Base-by-base conservation (phyloP, 345 rosid species). In the Sonneratia caseolaris region DNA sequence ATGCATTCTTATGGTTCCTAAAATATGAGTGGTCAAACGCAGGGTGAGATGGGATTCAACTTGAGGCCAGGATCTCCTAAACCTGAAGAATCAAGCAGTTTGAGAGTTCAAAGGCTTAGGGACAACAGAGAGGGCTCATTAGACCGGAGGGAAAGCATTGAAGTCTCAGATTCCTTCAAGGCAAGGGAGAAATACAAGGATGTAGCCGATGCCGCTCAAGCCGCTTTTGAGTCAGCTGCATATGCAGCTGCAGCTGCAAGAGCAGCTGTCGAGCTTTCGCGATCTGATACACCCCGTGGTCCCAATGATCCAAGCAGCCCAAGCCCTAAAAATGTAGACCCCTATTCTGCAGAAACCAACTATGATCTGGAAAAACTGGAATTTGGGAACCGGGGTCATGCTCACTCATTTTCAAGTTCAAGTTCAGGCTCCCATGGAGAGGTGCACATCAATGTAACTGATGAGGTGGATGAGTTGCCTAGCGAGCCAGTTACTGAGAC, bases 141-240 rank as follows among this genome's bases (percentile, higher is more conserved):
- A 16, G 81, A 76, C 66, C 61, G 22, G 4, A 43, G 13, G 69
- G 68, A 62, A 19, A 16, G 59, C 24, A 72, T 68, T 24, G 80
- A 64, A 5, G 68, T 78, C 42, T 70, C 84, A 38, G 85, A 84
- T 70, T 80, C 86, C 22, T 13, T 37, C 10, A 72, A 76, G 73
- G 32, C 68, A 56, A 84, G 75, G 75, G 81, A 78, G 62, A 86
- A 86, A 82, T 95, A 89, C 84, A 89, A 42, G 81, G 96, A 87
- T 76, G 97, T 92, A 3, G 90, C 96, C 74, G 97, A 86, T 82
- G 99, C 99, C 43, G 99, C 99, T 72, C 96, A 89, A 81, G 97
- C 88, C 51, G 99, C 99, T 22, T 91, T 88, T 61, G 85, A 85
- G 82, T 84, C 97, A 2, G 97, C 99, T 22, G 93, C 88, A 68